Evolutionary conservation across 177 flowering plant species (phyloP), one percentile per base, ranked within the genome.

Genomic region (Vitis hybrid): DNA sequence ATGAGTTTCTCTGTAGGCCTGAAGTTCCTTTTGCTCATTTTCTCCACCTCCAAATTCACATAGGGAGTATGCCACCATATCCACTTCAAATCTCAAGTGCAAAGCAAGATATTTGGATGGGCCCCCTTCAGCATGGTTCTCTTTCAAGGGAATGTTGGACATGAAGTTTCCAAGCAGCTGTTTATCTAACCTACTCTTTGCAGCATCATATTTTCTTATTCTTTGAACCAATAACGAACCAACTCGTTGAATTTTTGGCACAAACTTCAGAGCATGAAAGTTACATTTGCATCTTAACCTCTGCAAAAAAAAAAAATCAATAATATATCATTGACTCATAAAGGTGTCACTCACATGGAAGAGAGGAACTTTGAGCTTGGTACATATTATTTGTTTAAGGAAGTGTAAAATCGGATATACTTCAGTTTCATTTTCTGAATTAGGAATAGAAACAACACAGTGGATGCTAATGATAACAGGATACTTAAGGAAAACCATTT

Each of bases 11-110:
- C 99, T 79, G 75, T 96, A 96, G 65, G 90, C 79, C 74, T 88
- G 87, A 59, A 96, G 91, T 70, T 96, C 95, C 75, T 80, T 86
- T 63, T 63, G 83, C 83, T 96, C 99, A 24, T 63, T 76, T 73
- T 87, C 89, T 56, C 97, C 98, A 63, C 98, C 98, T 48, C 98
- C 99, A 80, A 96, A 96, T 13, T 87, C 94, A 80, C 99, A 96
- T 51, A 82, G 70, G 9, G 99, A 96, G 68, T 96, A 93, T 41
- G 98, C 97, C 64, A 96, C 93, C 98, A 93, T 96, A 58, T 93
- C 99, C 59, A 85, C 82, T 82, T 96, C 99, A 77, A 93, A 93
- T 73, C 99, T 89, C 83, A 96, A 74, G 76, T 93, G 99, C 82
- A 96, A 81, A 71, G 98, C 93, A 65, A 95, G 90, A 81, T 91